These are phyloP conservation scores for Penicillium egyptiacum DNA, from an alignment of 495 filamentous ascomycete species.

Conservation along the genomic window DNA sequence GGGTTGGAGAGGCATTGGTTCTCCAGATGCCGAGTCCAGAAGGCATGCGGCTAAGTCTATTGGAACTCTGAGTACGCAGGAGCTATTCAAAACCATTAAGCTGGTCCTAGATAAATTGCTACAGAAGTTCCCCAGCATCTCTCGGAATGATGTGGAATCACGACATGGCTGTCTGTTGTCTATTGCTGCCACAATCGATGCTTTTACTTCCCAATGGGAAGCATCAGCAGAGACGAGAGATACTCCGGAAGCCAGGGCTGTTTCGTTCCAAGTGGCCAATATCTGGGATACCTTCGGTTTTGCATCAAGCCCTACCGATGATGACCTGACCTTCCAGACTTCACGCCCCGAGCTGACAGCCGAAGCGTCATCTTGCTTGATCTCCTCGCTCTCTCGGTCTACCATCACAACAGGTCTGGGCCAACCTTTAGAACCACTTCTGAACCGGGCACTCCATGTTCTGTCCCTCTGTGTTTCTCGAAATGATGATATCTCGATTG, in stretches of 20 bases:
- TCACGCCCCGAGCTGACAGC: constrained; percentile 69
- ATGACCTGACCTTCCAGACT: constrained; percentile 47
- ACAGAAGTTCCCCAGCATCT: constrained; percentile 46
- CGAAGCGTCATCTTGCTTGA: constrained; percentile 60
- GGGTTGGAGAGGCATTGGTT: constrained; percentile 84
- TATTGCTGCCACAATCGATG: constrained; percentile 48
- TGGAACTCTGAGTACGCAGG: constrained; percentile 53
- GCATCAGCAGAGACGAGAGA: constrained; percentile 12
- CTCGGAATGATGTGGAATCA: constrained; percentile 62
- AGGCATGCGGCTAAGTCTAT: constrained; percentile 69
- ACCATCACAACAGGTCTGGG: constrained; percentile 9
- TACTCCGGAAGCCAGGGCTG: constrained; percentile 19
- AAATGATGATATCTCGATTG: constrained; percentile 49
- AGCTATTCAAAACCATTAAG: constrained; percentile 33
- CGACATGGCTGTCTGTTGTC: constrained; percentile 67
- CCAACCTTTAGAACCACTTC: constrained; percentile 21
- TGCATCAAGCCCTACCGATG: constrained; percentile 36
- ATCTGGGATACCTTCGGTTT: constrained; percentile 46
- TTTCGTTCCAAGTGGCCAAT: constrained; percentile 26
- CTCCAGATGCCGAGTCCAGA: constrained; percentile 69
- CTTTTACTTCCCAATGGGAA: constrained; percentile 26
- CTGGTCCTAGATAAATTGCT: constrained; percentile 43
- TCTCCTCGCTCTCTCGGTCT: constrained; percentile 41
- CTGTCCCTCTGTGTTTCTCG: constrained; percentile 46
- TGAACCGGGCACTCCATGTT: constrained; percentile 42